A percentile compares a stretch with the other conserved stretches of the same genome.
phyloP scores from a whole-genome alignment of 768 basidiomycete genomes.

The Ephemerocybe angulata region DNA sequence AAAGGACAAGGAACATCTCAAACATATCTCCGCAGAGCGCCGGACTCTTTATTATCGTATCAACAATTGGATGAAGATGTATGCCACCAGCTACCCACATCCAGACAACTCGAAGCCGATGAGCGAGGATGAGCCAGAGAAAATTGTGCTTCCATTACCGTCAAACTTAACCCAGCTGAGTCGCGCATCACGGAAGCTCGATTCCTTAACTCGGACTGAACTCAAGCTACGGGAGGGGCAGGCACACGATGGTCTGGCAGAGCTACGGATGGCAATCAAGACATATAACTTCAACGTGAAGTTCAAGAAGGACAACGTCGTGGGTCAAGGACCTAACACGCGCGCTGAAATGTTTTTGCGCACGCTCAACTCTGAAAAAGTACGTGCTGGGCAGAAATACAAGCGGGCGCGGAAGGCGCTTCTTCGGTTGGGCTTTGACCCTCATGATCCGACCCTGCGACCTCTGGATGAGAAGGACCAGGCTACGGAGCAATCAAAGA shows the following conservation, averaged over 20 bases:
- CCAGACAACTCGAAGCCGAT: not conserved
- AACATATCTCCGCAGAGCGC: not conserved
- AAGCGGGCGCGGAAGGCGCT: slow-evolving; percentile 10
- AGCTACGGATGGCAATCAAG: slow-evolving; percentile 19
- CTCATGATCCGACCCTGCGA: slow-evolving; percentile 9
- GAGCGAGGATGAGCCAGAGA: not conserved
- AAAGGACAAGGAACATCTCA: not conserved
- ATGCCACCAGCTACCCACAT: not conserved
- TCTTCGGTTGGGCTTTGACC: slow-evolving; percentile 12
- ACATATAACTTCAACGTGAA: slow-evolving; percentile 18
- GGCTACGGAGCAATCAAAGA: not conserved
- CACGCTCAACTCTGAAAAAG: slow-evolving; percentile 14
- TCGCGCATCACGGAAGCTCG: slow-evolving; percentile 6
- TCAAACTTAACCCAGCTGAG: slow-evolving; percentile 10
- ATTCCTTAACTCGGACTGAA: slow-evolving; percentile 11
- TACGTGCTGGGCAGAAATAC: slow-evolving; percentile 17
- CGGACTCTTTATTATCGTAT: too few relatives aligned
- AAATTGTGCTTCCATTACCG: slow-evolving; percentile 7
- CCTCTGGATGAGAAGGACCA: not conserved
- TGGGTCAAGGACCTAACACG: slow-evolving; percentile 20
- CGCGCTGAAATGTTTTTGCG: slow-evolving; percentile 18
- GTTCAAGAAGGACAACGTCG: slow-evolving; percentile 20
- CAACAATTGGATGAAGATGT: not conserved
- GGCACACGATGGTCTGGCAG: slow-evolving; percentile 23
- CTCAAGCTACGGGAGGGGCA: slow-evolving; percentile 23